Evolutionary conservation across 345 rosid genomes (phyloP), one percentile per base, ranked within the genome.

Genomic region (Trapa bicornis): DNA sequence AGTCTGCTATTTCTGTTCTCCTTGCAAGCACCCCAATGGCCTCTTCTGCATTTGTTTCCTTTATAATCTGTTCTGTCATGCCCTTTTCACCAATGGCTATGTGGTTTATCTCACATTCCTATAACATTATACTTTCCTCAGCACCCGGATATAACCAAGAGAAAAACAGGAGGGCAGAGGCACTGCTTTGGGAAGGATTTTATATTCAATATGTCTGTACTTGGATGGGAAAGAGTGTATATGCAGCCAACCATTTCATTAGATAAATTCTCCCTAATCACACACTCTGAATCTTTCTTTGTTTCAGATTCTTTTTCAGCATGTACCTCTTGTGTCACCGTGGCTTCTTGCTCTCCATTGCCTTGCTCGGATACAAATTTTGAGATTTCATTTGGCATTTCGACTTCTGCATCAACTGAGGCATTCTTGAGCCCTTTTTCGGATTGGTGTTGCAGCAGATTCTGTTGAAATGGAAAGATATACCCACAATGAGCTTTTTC

Each of bases 101-200:
- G 41, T 33, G 65, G 35, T 60, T 15, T 32, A 54, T 11, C 45
- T 47, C 65, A n/a, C 14, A 22, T 35, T 22, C 71, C 71, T 69
- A 38, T 37, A 22, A 37, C 42, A 37, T 35, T 61, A 36, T 45
- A 17, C 9, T 68, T 35, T 3, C 53, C 17, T 47, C 33, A 43
- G 48, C 65, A 42, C 13, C 32, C 14, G 29, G 1, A 68, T 29
- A 35, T 60, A 41, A 61, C 32, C 13, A 6, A 39, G 14, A 58
- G 38, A 60, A 48, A 22, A 68, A 48, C 10, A 15, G 8, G 33
- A 38, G 39, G 61, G 7, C 2, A 15, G 3, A 6, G 5, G 35
- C 35, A 56, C 61, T 17, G 37, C 10, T 3, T 2, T 3, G 37
- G 29, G 37, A 57, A 57, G 62, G 37, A 33, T 32, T 57, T 3